Percentiles rank a stretch among this genome's conserved stretches.
These are phyloP conservation scores for baker's yeast (Saccharomyces cerevisiae) DNA, from an alignment of 805 yeast genomes.

Conservation along the genomic window DNA sequence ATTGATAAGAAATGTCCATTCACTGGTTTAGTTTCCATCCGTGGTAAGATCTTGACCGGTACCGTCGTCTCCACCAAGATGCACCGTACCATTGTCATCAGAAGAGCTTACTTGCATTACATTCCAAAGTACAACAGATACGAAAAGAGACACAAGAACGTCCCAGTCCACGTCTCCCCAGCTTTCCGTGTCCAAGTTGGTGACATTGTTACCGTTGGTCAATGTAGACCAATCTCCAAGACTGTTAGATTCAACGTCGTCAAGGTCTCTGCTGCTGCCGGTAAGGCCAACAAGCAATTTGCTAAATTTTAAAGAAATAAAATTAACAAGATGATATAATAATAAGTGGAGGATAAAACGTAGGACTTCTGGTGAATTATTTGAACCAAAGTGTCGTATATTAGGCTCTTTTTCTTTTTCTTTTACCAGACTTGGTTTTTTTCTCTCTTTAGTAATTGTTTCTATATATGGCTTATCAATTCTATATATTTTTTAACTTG, in stretches of 20 bases:
- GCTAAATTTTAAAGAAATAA: conserved; percentile 69
- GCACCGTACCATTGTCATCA: conserved; percentile 99
- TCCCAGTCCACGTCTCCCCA: conserved; percentile 99
- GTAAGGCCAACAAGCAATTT: conserved; percentile 89
- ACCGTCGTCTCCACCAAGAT: conserved; percentile 99
- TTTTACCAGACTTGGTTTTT: neutral
- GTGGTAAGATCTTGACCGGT: conserved; percentile 99
- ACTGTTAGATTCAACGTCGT: conserved; percentile 99
- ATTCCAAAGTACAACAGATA: conserved; percentile 99
- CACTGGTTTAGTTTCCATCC: conserved; percentile 92
- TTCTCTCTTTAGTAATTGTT: neutral
- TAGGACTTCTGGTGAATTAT: neutral
- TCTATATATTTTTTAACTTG: neutral
- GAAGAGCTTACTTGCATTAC: conserved; percentile 99
- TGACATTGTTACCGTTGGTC: conserved; percentile 98
- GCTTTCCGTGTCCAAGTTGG: conserved; percentile 99
- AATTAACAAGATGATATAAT: neutral
- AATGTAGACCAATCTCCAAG: conserved; percentile 99
- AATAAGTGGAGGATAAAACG: neutral
- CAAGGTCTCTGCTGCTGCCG: conserved; percentile 83
- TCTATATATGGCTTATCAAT: neutral
- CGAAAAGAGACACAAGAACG: conserved; percentile 99
- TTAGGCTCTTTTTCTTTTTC: neutral
- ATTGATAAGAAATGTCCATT: conserved; percentile 99
- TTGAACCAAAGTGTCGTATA: neutral